Evolutionary conservation across 768 basidiomycete genomes (phyloP).

Genomic region (Grammothele lineata): DNA sequence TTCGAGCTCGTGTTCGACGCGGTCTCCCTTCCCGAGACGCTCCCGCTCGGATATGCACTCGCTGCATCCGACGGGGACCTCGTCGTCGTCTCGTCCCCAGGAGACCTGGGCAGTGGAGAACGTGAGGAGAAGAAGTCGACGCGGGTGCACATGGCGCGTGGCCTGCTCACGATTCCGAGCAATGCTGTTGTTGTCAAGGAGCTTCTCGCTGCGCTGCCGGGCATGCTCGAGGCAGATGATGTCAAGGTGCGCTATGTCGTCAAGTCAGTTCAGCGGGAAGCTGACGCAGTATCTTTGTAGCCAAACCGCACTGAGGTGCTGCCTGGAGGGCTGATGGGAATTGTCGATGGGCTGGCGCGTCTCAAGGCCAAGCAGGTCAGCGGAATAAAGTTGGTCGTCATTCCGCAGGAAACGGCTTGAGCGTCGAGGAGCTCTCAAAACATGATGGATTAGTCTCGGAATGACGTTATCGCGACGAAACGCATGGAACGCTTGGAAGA

Average conservation of each 20-base stretch:
- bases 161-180: background rate
- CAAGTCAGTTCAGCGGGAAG: background rate
- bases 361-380: constrained; percentile 28
- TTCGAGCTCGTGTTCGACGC: constrained; percentile 19
- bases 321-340: constrained; percentile 20
- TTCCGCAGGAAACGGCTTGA: constrained; percentile 34
- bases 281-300: constrained; percentile 3
- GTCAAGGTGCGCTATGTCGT: background rate
- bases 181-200: constrained; percentile 1
- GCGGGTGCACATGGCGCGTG: constrained; percentile 7
- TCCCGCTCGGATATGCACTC: constrained; percentile 11
- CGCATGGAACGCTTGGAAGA: too few relatives aligned
- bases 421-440: too few relatives aligned
- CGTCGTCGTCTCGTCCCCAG: constrained; percentile 7
- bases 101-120: background rate
- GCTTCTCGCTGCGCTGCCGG: constrained; percentile 8
- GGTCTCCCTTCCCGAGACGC: constrained; percentile 13
- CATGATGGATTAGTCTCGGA: too few relatives aligned
- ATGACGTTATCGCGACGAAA: too few relatives aligned
- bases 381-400: constrained; percentile 40
- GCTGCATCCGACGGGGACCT: constrained; percentile 16
- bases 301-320: constrained; percentile 25
- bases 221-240: constrained; percentile 1
- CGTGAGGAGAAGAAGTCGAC: constrained; percentile 1
- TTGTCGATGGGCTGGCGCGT: constrained; percentile 18